Conservation (phyloP, 345 rosid species). For the Hibiscus trionum region DNA sequence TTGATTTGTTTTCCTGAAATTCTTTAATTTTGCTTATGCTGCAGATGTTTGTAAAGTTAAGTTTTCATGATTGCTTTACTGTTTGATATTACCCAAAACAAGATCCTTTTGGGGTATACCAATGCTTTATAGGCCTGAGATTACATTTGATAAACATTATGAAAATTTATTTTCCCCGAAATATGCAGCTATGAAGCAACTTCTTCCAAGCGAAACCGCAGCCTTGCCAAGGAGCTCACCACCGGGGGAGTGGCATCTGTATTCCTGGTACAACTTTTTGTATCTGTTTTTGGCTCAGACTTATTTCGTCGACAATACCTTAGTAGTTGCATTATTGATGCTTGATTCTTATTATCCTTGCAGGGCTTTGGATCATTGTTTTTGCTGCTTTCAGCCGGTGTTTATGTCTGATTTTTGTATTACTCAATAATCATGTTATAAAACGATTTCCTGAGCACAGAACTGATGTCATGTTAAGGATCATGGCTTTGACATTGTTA, state of each 20-base stretch:
- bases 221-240: conserved; percentile 12
- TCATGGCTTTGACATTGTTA: conserved; percentile 14
- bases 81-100: background rate
- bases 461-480: background rate
- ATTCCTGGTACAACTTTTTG: conserved; percentile 4
- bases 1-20: background rate
- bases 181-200: conserved; percentile 81
- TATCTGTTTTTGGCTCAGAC: background rate
- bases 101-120: background rate
- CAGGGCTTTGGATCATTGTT: conserved; percentile 97
- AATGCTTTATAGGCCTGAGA: background rate
- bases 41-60: background rate
- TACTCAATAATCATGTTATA: background rate
- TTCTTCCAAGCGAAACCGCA: conserved; percentile 32
- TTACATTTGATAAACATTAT: background rate
- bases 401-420: conserved; percentile 52
- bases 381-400: conserved; percentile 77
- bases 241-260: conserved; percentile 18
- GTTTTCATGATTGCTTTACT: background rate
- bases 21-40: background rate
- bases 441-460: conserved; percentile 13
- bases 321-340: conserved; percentile 1
- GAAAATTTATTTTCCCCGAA: background rate
- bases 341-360: conserved; percentile 14
- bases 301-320: background rate